phyloP scores from a whole-genome alignment of 345 rosid species.

The Salix purpurea region DNA sequence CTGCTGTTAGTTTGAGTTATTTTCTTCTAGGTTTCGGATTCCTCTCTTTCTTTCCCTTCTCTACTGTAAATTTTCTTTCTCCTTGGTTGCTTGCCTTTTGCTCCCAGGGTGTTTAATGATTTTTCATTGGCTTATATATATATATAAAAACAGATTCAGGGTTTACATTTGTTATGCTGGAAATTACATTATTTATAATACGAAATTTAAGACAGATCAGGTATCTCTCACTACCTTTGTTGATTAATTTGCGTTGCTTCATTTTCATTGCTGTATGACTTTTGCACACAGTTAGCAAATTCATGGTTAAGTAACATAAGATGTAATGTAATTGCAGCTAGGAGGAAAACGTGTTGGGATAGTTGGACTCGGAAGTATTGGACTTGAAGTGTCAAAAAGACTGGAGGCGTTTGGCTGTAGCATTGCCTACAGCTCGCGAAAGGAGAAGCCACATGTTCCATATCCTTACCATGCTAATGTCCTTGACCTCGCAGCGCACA shows the following conservation, averaged over 20 bases:
- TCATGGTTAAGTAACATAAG: not conserved
- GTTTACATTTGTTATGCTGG: not conserved
- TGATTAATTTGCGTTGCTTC: not conserved
- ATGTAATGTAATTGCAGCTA: slow-evolving; percentile 7
- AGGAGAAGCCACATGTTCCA: slow-evolving; percentile 6
- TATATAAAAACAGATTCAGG: not conserved
- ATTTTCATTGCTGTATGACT: not conserved
- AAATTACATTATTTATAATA: not conserved
- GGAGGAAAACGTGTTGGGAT: slow-evolving; percentile 20
- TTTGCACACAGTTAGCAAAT: not conserved
- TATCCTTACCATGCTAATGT: slow-evolving; percentile 14
- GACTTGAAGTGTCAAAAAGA: slow-evolving; percentile 13
- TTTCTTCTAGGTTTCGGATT: too few relatives aligned
- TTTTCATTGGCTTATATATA: too few relatives aligned
- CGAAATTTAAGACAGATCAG: not conserved
- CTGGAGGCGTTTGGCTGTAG: slow-evolving; percentile 18
- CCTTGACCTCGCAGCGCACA: slow-evolving; percentile 3
- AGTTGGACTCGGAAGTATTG: slow-evolving; percentile 21
- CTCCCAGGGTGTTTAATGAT: too few relatives aligned
- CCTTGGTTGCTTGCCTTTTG: too few relatives aligned
- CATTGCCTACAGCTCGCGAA: slow-evolving; percentile 20
- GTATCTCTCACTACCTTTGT: not conserved
- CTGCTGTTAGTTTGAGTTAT: too few relatives aligned
- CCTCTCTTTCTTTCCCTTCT: too few relatives aligned
- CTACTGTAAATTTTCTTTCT: too few relatives aligned